phyloP scores from a whole-genome alignment of 306 rosid species.

The Dryas drummondii region DNA sequence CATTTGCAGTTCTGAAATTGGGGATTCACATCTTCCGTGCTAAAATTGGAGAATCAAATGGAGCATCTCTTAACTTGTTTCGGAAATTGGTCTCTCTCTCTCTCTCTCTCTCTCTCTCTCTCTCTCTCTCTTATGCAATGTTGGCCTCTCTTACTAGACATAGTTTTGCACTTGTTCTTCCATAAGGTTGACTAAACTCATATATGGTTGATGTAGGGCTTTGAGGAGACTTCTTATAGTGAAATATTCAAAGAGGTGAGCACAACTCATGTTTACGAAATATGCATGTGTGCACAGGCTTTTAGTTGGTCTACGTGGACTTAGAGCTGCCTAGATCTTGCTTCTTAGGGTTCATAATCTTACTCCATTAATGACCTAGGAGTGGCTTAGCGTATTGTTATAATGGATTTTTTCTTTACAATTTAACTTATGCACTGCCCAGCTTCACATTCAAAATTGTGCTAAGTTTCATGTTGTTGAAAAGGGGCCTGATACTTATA shows the following conservation, averaged over 20 bases:
- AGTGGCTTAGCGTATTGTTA: not conserved
- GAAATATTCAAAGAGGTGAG: conserved; percentile 85
- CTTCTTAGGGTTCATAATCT: not conserved
- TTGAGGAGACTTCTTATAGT: conserved; percentile 64
- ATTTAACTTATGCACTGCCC: not conserved
- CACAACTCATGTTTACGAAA: conserved; percentile 4
- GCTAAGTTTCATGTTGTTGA: not conserved
- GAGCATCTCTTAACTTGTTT: conserved; percentile 71
- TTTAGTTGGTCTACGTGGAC: not conserved
- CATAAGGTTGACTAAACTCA: conserved; percentile 27
- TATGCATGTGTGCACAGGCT: not conserved
- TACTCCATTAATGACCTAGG: not conserved
- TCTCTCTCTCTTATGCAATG: conserved; percentile 17
- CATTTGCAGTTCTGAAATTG: conserved; percentile 62
- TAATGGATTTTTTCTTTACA: not conserved
- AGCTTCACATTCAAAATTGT: not conserved
- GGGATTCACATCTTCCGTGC: conserved; percentile 61
- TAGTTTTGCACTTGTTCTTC: not conserved
- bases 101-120: conserved; percentile 33
- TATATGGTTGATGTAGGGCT: conserved; percentile 59
- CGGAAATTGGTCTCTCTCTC: conserved; percentile 61
- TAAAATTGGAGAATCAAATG: conserved; percentile 86
- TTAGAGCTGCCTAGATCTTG: not conserved
- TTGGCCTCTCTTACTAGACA: not conserved
- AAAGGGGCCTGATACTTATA: not conserved